Conservation (phyloP, 768 basidiomycete genomes). For the Mycena olivaceomarginata region DNA sequence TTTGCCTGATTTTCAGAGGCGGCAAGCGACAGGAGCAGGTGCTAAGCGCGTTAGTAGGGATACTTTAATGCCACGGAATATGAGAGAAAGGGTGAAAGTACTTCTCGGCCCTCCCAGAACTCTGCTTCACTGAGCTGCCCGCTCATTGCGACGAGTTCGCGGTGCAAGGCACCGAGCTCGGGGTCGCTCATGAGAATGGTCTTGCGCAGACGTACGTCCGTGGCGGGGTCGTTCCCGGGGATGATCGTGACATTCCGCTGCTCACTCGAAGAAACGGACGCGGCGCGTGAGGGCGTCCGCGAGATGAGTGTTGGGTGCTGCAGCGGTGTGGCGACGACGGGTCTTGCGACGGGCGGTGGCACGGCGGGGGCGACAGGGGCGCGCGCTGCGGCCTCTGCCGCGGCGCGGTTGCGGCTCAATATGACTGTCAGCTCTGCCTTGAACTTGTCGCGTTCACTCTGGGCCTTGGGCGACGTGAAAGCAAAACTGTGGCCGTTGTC, state of each 20-base stretch:
- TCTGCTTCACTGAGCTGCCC: conserved; percentile 93
- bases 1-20: conserved; percentile 84
- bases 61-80: conserved; percentile 34
- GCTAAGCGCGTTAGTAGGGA: conserved; percentile 63
- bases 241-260: conserved; percentile 62
- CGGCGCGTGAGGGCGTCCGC: conserved; percentile 76
- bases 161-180: conserved; percentile 88
- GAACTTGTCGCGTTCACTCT: conserved; percentile 87
- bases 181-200: conserved; percentile 86
- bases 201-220: conserved; percentile 85
- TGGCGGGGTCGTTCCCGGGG: conserved; percentile 74
- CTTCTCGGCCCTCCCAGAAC: conserved; percentile 98
- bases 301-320: conserved; percentile 57
- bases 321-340: conserved; percentile 55
- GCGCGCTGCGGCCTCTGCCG: conserved; percentile 55
- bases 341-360: conserved; percentile 48
- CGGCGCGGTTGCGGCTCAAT: conserved; percentile 82
- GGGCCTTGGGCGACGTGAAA: conserved; percentile 83
- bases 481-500: conserved; percentile 90
- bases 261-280: conserved; percentile 68
- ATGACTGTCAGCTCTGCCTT: conserved; percentile 87
- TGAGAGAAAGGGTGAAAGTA: conserved; percentile 53
- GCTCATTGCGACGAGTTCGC: conserved; percentile 86
- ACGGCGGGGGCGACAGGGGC: conserved; percentile 52
- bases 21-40: conserved; percentile 85